Evolutionary conservation across 73 alveolate species (phyloP).

Genomic region (Paramecium octaurelia): DNA sequence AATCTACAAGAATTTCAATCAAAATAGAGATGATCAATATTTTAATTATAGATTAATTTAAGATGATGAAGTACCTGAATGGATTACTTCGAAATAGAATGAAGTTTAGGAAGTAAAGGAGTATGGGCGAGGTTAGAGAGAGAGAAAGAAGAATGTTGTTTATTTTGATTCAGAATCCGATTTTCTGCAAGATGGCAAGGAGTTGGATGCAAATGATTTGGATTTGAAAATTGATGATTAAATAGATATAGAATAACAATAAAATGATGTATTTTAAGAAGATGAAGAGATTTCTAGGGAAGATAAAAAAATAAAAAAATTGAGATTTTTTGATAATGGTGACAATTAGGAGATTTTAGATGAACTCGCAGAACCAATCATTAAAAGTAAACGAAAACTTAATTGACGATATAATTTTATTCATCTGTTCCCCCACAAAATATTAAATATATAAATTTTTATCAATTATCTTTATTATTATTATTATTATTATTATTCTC

Average conservation of each 20-base stretch:
- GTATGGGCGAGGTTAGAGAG: constrained; percentile 87
- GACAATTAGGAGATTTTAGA: not conserved
- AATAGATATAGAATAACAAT: not conserved
- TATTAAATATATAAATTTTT: not conserved
- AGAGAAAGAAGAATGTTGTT: constrained; percentile 83
- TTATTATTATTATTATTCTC: not conserved
- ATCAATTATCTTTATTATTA: not conserved
- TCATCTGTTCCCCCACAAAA: not conserved
- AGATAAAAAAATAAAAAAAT: not conserved
- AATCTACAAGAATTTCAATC: constrained; percentile 60
- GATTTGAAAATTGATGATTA: not conserved
- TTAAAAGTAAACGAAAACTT: not conserved
- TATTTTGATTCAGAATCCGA: constrained; percentile 80
- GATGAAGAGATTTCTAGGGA: not conserved
- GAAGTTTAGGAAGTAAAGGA: constrained; percentile 75
- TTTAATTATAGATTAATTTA: constrained; percentile 81
- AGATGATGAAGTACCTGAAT: constrained; percentile 95
- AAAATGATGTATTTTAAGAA: not conserved
- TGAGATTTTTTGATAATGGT: not conserved
- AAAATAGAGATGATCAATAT: constrained; percentile 63
- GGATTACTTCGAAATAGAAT: constrained; percentile 86
- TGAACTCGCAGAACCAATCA: not conserved
- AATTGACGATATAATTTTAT: not conserved
- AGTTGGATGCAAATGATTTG: not conserved
- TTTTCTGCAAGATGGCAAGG: not conserved